Evolutionary conservation across 495 filamentous ascomycete genomes (phyloP), one percentile per base, ranked within the genome.

Genomic region (Penicillium mononematosum): DNA sequence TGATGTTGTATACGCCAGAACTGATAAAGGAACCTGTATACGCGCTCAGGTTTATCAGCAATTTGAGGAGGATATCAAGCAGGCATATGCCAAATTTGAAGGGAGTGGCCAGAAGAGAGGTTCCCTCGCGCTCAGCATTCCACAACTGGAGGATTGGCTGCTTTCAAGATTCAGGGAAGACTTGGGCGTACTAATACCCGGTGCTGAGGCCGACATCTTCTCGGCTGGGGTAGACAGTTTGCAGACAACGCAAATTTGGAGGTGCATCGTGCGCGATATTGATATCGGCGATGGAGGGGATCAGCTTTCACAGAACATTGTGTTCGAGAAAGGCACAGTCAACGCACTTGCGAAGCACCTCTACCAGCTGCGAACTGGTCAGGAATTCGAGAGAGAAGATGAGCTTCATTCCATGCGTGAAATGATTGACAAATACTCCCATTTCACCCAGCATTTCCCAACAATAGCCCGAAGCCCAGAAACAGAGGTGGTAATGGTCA

Each of bases 1-100:
- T 3, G 72, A 75, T 55, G 63, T 75, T 5, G 60, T 69, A 38
- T 83, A 82, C 53, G 75, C 79, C 7, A 71, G 69, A 11, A 82
- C 79, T 5, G 82, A 85, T 58, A 84, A 85, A 64, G 81, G 76
- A 47, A 80, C 77, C 2, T 76, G 80, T 43, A 85, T 84, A 51
- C 75, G 83, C 12, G 70, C 78, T 32, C 76, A 80, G 38, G 77
- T 82, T 20, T 83, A 86, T 59, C 64, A 66, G 31, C 64, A 68
- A 3, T 85, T 83, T 52, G 69, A 72, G 6, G 64, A 76, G 5
- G 57, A 79, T 34, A 84, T 84, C 17, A 71, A 83, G 9, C 55
- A 59, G 7, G 62, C 73, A 4, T 86, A 86, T 55, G 66, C 53
- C 16, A 47, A 38, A 2, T 67, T 67, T 69, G 50, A 67, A 58